A percentile compares a stretch with the other conserved stretches of the same genome.
Conservation (phyloP, 495 filamentous ascomycete species). For the Hyaloscypha hepaticicola region DNA sequence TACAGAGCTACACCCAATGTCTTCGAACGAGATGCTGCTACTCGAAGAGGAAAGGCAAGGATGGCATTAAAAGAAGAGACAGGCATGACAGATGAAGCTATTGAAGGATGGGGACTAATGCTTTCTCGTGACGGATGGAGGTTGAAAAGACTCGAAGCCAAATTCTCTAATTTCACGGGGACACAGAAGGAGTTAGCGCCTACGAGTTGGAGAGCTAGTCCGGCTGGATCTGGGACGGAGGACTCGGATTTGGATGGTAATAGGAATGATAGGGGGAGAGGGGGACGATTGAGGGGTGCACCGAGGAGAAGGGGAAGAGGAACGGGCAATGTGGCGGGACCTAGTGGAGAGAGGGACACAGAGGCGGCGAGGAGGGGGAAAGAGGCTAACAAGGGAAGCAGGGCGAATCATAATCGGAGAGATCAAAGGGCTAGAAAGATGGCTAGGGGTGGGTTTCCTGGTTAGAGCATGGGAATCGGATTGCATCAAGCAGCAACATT, state of each 20-base stretch:
- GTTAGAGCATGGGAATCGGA: not conserved
- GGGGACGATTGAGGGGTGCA: conserved; percentile 51
- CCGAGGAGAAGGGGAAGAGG: conserved; percentile 52
- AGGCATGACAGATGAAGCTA: conserved; percentile 87
- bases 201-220: conserved; percentile 59
- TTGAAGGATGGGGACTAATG: conserved; percentile 95
- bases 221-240: conserved; percentile 45
- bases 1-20: conserved; percentile 60
- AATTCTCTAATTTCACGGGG: conserved; percentile 58
- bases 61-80: conserved; percentile 69
- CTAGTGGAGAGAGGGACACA: conserved; percentile 56
- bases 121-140: conserved; percentile 66
- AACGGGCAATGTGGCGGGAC: conserved; percentile 57
- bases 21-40: conserved; percentile 68
- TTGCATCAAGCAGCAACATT: too few species aligned
- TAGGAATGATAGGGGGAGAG: conserved; percentile 42
- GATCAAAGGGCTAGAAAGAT: conserved; percentile 79
- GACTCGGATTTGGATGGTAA: conserved; percentile 40
- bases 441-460: conserved; percentile 48
- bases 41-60: conserved; percentile 62
- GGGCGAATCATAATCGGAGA: conserved; percentile 64
- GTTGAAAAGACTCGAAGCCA: conserved; percentile 62
- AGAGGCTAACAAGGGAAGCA: conserved; percentile 61
- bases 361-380: conserved; percentile 61
- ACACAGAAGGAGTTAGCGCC: conserved; percentile 58